phyloP scores from a whole-genome alignment of 768 basidiomycete genomes.

The Chiua virens region DNA sequence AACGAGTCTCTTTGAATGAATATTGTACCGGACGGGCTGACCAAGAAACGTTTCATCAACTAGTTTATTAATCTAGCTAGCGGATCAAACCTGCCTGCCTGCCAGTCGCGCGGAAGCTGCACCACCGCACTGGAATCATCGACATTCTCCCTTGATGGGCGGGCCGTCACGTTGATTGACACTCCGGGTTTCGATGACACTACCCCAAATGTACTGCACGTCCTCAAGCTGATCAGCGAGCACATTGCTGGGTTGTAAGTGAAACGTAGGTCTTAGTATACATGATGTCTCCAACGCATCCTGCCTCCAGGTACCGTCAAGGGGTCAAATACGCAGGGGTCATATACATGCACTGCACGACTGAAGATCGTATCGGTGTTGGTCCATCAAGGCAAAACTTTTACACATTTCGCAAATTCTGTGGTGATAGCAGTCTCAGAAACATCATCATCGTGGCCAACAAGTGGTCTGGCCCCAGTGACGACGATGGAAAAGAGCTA shows the following conservation, averaged over 20 bases:
- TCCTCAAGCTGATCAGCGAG: conserved; percentile 46
- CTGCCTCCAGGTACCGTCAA: conserved; percentile 16
- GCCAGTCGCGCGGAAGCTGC: conserved; percentile 41
- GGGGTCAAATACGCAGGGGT: conserved; percentile 43
- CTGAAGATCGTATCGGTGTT: conserved; percentile 41
- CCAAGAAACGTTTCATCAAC: background rate
- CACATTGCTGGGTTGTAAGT: conserved; percentile 23
- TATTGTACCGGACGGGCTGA: background rate
- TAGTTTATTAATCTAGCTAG: conserved; percentile 53
- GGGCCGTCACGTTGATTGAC: conserved; percentile 48
- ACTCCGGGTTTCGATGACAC: conserved; percentile 62
- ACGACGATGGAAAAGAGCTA: conserved; percentile 36
- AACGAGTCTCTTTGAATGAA: background rate
- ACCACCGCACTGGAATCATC: conserved; percentile 43
- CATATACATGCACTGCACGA: conserved; percentile 50
- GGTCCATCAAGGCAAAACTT: conserved; percentile 45
- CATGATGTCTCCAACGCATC: no score
- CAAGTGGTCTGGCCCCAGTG: conserved; percentile 39
- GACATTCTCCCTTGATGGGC: conserved; percentile 44
- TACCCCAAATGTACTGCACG: conserved; percentile 40
- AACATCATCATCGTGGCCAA: conserved; percentile 50
- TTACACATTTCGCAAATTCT: conserved; percentile 48
- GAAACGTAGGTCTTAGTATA: no score
- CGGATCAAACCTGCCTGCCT: conserved; percentile 44
- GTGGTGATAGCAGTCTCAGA: conserved; percentile 44